Percentiles rank a stretch among this genome's conserved stretches.
Evolutionary conservation across 164 flowering plant species (phyloP).

Genomic region (Santalum album): DNA sequence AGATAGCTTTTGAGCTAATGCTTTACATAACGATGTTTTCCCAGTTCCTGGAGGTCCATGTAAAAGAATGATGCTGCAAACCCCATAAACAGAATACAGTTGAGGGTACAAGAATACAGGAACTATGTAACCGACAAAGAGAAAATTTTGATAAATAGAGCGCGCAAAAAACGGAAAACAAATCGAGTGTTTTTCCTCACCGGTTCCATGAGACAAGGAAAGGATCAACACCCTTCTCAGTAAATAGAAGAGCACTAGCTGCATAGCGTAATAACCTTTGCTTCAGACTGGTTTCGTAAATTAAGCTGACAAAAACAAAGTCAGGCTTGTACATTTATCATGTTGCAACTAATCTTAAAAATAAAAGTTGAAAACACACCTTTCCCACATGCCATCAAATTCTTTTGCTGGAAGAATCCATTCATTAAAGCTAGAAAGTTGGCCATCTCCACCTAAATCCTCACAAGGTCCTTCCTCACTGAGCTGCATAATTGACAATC

Average conservation of each 20-base stretch:
- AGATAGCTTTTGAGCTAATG: constrained; percentile 92
- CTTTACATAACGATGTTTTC: constrained; percentile 94
- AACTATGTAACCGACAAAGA: no score
- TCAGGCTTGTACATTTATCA: constrained; percentile 4
- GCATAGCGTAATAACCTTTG: constrained; percentile 88
- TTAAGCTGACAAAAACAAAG: constrained; percentile 53
- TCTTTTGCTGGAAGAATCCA: constrained; percentile 99
- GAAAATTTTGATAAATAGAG: not conserved
- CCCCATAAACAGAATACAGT: not conserved
- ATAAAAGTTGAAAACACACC: constrained; percentile 33
- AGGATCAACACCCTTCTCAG: constrained; percentile 88
- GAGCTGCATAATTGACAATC: constrained; percentile 34
- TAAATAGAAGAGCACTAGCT: constrained; percentile 86
- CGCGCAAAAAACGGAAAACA: not conserved
- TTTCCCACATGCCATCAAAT: constrained; percentile 99
- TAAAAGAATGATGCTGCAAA: constrained; percentile 76
- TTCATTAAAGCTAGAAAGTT: constrained; percentile 79
- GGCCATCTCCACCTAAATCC: constrained; percentile 70
- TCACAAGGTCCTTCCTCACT: constrained; percentile 99
- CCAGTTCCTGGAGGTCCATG: constrained; percentile 99
- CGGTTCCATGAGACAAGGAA: constrained; percentile 96
- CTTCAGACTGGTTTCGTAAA: constrained; percentile 90
- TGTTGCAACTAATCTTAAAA: not conserved
- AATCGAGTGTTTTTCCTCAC: constrained; percentile 28
- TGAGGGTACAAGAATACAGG: no score